These are phyloP conservation scores for Gaultheria prostrata DNA, from an alignment of 148 eudicot genomes.

Conservation along the genomic window DNA sequence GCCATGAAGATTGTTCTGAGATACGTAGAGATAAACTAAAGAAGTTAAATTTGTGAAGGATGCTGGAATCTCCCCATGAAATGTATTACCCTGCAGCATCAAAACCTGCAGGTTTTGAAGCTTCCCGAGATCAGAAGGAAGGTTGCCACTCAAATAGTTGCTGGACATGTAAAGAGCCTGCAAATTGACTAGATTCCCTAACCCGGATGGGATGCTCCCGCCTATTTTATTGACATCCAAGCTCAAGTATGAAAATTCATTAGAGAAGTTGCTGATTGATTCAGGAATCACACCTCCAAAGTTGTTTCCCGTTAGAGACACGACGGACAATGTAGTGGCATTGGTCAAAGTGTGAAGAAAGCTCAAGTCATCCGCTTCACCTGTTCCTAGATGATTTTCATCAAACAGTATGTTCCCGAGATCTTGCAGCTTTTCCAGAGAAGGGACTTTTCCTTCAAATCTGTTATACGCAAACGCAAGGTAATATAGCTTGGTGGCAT, in stretches of 20 bases:
- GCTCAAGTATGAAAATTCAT: background rate
- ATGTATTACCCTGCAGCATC: background rate
- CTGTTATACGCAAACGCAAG: accelerated
- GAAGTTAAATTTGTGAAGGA: background rate
- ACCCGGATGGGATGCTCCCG: background rate
- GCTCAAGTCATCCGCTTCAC: background rate
- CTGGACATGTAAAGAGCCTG: accelerated
- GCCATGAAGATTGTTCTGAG: background rate
- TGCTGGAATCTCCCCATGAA: constrained; percentile 1
- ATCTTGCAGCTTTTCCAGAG: background rate
- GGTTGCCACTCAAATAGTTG: background rate
- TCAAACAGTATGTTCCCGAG: accelerated
- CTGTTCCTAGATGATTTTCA: background rate
- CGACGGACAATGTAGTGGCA: background rate
- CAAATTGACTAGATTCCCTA: background rate
- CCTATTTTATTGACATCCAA: background rate
- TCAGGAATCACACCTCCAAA: background rate
- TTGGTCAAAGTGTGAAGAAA: background rate
- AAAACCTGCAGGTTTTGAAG: background rate
- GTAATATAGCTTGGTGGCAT: background rate
- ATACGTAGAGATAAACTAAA: background rate
- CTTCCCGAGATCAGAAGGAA: background rate
- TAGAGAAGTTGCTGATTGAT: background rate
- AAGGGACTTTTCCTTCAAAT: background rate
- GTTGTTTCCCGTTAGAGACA: background rate